Conservation (phyloP, 306 rosid species). For the Quercus berberidifolia region DNA sequence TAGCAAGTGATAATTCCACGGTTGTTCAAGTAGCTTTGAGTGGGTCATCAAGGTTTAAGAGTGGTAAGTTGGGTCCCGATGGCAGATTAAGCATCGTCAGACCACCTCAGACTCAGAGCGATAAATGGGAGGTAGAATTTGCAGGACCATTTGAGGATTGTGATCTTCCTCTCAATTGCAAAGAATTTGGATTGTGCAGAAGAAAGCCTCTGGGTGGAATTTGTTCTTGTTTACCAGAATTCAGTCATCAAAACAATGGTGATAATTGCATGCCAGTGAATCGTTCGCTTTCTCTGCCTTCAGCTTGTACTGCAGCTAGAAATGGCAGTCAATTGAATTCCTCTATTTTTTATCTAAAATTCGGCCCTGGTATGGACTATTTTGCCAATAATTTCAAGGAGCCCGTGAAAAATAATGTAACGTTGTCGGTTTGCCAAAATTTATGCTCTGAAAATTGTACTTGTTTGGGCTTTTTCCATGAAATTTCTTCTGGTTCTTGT, state of each 20-base stretch:
- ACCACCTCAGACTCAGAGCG: slow-evolving; percentile 32
- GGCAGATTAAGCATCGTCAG: slow-evolving; percentile 63
- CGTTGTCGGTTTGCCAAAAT: slow-evolving; percentile 49
- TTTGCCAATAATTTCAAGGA: slow-evolving; percentile 46
- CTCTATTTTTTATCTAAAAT: slow-evolving; percentile 48
- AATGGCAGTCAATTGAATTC: slow-evolving; percentile 31
- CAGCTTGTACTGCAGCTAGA: slow-evolving; percentile 30
- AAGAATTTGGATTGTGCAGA: slow-evolving; percentile 58
- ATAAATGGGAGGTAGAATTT: slow-evolving; percentile 44
- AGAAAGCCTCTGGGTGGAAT: slow-evolving; percentile 23
- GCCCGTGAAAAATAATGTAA: slow-evolving; percentile 37
- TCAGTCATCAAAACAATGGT: slow-evolving; percentile 37
- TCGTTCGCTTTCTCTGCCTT: slow-evolving; percentile 47
- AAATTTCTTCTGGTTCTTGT: slow-evolving; percentile 62
- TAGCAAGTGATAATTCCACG: slow-evolving; percentile 48
- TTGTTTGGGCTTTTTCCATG: slow-evolving; percentile 64
- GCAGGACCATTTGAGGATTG: slow-evolving; percentile 56
- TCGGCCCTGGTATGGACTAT: slow-evolving; percentile 54
- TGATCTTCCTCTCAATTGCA: slow-evolving; percentile 62
- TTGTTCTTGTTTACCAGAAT: slow-evolving; percentile 71
- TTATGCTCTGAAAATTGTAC: slow-evolving; percentile 63
- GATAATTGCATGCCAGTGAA: slow-evolving; percentile 49
- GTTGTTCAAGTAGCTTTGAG: slow-evolving; percentile 36
- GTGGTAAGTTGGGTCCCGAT: slow-evolving; percentile 51
- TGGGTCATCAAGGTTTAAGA: slow-evolving; percentile 37